These are phyloP conservation scores for Emericellopsis atlantica DNA, from an alignment of 2,329 filamentous ascomycete genomes.

Conservation along the genomic window DNA sequence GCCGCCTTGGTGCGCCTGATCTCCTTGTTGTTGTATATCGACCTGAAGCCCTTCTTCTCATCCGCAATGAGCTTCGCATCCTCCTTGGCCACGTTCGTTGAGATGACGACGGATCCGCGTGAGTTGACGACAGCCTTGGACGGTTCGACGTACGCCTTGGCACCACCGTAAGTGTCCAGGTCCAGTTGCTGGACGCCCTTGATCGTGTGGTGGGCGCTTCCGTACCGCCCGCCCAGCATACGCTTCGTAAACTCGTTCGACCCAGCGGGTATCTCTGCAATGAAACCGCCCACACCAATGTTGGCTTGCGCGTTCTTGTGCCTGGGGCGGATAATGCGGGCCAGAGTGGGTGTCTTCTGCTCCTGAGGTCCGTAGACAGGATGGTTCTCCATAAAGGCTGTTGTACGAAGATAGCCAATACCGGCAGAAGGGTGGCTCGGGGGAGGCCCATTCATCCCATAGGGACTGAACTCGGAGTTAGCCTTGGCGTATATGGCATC, in stretches of 20 bases:
- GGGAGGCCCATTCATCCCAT: constrained; percentile 41
- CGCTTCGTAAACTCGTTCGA: constrained; percentile 27
- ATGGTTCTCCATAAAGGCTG: constrained; percentile 43
- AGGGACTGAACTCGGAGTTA: constrained; percentile 22
- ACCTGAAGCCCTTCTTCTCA: neutral
- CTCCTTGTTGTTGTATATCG: neutral
- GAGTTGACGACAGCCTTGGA: constrained; percentile 31
- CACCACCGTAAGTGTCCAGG: constrained; percentile 33
- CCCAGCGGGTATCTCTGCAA: constrained; percentile 27
- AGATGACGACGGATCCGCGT: constrained; percentile 33
- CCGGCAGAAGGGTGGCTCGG: constrained; percentile 49
- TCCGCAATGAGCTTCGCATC: constrained; percentile 19
- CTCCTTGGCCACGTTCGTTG: constrained; percentile 22
- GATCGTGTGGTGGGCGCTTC: constrained; percentile 10
- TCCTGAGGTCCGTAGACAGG: constrained; percentile 47
- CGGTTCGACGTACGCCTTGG: constrained; percentile 39
- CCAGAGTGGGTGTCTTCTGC: constrained; percentile 31
- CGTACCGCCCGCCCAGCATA: constrained; percentile 5
- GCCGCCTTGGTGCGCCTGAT: neutral
- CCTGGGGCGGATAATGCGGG: constrained; percentile 36
- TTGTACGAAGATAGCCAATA: constrained; percentile 47
- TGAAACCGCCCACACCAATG: constrained; percentile 43
- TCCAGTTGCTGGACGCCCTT: constrained; percentile 29
- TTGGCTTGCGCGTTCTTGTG: constrained; percentile 19
- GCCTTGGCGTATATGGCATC: constrained; percentile 3